A percentile compares a stretch with the other conserved stretches of the same genome.
Conservation (phyloP, 441 rosid species). For the Bocquillonia castaneifolia region DNA sequence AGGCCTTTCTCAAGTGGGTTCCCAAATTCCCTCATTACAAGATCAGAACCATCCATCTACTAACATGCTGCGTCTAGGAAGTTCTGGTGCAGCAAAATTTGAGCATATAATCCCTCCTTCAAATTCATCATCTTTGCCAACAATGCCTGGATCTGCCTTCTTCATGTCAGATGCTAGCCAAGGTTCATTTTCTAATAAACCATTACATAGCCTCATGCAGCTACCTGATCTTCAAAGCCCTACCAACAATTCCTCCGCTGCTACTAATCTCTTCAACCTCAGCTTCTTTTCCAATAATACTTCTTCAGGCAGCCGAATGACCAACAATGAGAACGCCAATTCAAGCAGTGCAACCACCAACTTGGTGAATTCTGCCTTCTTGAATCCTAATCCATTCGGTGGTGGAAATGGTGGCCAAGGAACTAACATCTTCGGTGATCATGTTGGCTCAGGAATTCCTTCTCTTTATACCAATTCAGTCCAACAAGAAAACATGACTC, state of each 20-base stretch:
- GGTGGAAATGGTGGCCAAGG: constrained; percentile 28
- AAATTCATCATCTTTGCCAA: constrained; percentile 26
- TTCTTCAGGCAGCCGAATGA: constrained; percentile 23
- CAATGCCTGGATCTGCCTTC: constrained; percentile 29
- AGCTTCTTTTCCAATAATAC: constrained; percentile 34
- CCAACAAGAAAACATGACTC: constrained; percentile 31
- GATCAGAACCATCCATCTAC: constrained; percentile 31
- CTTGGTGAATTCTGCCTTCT: constrained; percentile 30
- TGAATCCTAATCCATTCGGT: constrained; percentile 32
- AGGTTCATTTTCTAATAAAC: constrained; percentile 27
- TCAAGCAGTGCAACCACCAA: constrained; percentile 18
- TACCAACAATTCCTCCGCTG: constrained; percentile 18
- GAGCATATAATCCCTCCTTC: constrained; percentile 42
- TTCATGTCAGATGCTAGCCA: constrained; percentile 35
- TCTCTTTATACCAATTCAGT: constrained; percentile 30
- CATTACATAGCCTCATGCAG: constrained; percentile 46
- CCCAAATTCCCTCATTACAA: constrained; percentile 37
- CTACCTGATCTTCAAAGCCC: constrained; percentile 43
- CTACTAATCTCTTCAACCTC: constrained; percentile 41
- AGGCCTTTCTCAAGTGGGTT: constrained; percentile 40
- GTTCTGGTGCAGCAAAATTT: constrained; percentile 30
- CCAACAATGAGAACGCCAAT: constrained; percentile 23
- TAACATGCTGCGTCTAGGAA: constrained; percentile 36
- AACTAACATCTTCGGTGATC: constrained; percentile 31
- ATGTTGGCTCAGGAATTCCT: constrained; percentile 26